These are phyloP conservation scores for Neopestalotiopsis sp. DNA, from an alignment of 2,329 filamentous ascomycete species.

Conservation along the genomic window DNA sequence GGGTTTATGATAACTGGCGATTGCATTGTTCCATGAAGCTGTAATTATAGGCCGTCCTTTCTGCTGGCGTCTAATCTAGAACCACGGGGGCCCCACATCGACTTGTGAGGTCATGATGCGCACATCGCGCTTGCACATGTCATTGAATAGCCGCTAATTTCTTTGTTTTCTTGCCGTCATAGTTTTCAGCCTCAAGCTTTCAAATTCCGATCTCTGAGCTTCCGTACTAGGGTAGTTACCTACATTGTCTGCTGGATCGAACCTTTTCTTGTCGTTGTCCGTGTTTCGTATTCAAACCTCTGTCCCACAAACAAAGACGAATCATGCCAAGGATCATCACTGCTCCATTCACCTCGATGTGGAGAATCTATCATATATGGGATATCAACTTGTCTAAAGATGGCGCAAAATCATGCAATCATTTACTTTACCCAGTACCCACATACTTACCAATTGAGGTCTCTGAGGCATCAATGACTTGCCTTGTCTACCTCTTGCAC, in stretches of 20 bases:
- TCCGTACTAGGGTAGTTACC: too few relatives aligned
- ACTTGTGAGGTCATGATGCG: constrained; percentile 17
- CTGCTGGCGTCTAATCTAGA: neutral
- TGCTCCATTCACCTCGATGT: neutral
- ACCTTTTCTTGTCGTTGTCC: too few relatives aligned
- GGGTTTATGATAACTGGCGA: too few relatives aligned
- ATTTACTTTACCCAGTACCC: neutral
- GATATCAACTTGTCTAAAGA: neutral
- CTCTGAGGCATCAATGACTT: neutral
- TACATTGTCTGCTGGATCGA: too few relatives aligned
- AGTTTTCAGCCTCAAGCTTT: neutral
- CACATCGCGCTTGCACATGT: constrained; percentile 13
- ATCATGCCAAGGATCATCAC: neutral
- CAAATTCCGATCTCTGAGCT: neutral
- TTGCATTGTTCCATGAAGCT: neutral
- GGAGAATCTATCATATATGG: neutral
- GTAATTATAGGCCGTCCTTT: neutral
- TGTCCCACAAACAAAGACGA: too few relatives aligned
- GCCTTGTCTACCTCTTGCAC: neutral
- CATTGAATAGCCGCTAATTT: constrained; percentile 1
- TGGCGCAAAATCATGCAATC: neutral
- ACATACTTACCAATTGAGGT: neutral
- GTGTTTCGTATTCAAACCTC: too few relatives aligned
- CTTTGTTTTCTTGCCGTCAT: constrained; percentile 5
- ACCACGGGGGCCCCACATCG: neutral